Evolutionary conservation across 106 monocot species (phyloP).

Genomic region (Vanilla planifolia): DNA sequence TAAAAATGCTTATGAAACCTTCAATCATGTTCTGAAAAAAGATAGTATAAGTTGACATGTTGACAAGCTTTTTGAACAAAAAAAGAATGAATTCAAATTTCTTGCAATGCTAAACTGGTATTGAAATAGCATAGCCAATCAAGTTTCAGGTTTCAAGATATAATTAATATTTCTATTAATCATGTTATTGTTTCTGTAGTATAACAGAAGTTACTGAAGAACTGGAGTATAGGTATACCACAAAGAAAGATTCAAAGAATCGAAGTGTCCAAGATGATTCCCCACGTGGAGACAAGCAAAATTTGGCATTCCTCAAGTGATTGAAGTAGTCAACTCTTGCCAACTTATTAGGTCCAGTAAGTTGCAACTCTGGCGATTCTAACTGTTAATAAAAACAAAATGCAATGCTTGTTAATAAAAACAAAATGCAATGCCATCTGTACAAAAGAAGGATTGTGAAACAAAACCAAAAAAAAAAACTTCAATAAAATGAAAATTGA

Average conservation of each 20-base stretch:
- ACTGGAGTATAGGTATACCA: conserved; percentile 33
- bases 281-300: conserved; percentile 93
- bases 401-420: conserved; percentile 59
- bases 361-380: conserved; percentile 94
- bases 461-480: background rate
- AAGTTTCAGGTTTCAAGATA: no score
- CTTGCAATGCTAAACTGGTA: no score
- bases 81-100: no score
- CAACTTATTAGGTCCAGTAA: conserved; percentile 76
- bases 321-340: conserved; percentile 84
- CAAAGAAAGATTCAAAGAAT: conserved; percentile 94
- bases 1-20: no score
- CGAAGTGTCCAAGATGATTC: conserved; percentile 99
- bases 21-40: no score
- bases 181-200: no score
- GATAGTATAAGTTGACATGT: no score
- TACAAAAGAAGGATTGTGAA: conserved; percentile 6
- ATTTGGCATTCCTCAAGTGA: conserved; percentile 94
- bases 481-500: background rate
- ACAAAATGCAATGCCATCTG: conserved; percentile 25
- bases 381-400: conserved; percentile 71
- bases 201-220: background rate
- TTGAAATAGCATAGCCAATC: no score
- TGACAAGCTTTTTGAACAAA: no score
- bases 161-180: no score